Base-by-base conservation (phyloP, 345 rosid species). In the Acer saccharum region DNA sequence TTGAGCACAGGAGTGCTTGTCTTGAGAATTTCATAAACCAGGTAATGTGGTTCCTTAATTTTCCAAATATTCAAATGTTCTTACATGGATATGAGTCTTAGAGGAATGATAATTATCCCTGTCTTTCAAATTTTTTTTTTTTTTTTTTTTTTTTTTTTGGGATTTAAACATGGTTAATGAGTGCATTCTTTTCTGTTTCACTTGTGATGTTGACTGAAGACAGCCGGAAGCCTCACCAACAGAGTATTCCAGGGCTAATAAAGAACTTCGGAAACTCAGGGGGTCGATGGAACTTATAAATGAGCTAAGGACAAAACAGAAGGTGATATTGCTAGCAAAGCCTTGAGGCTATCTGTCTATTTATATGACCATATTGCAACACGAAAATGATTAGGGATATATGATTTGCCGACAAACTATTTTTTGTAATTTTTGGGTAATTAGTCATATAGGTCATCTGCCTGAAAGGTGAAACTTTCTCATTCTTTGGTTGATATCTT, bases 141-240 rank as follows among this genome's bases (percentile, higher is more conserved):
- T 48, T 68, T 8, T n/a, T n/a, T 54, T 14, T n/a, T 54, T 35
- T 10, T 57, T 65, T 13, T 32, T 48, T 68, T 8, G 0, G 4
- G 27, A 48, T 1, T 48, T 43, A 67, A 10, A 54, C 66, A 76
- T 63, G 54, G 23, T 61, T 50, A 78, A 43, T 52, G 29, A 32
- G 58, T 71, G 76, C 77, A 74, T 70, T 75, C 32, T 55, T 69
- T 64, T 46, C 12, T 68, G 76, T 76, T 76, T 65, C 8, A 55
- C 70, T 76, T 79, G 54, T 39, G 76, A 12, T 80, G 69, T 87
- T 88, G 88, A 76, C 81, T 83, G 86, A 92, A 92, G 95, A 90
- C 91, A 94, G 98, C 97, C 95, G 63, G 98, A 94, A 84, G 89
- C 87, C 83, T 90, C 92, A 1, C 95, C 89, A n/a, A 62, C 82